phyloP scores from a whole-genome alignment of 306 rosid species.

The Amphicarpaea edgeworthii region DNA sequence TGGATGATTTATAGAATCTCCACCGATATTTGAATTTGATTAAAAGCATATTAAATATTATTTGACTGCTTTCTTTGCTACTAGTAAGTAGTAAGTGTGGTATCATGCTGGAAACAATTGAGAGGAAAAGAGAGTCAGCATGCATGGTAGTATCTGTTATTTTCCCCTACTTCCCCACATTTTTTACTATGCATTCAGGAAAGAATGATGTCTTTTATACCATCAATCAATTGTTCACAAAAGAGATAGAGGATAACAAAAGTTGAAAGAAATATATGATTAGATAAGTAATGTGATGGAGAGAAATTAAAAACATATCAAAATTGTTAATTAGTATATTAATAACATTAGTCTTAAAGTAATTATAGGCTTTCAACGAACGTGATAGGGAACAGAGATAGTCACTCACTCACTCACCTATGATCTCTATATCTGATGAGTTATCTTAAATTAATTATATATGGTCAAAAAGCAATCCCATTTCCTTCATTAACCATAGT shows the following conservation, averaged over 20 bases:
- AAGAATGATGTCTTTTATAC: not conserved
- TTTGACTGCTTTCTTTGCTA: slow-evolving; percentile 29
- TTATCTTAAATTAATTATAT: slow-evolving; percentile 19
- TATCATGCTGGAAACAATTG: slow-evolving; percentile 4
- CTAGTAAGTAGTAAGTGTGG: not conserved
- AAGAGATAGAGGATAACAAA: not conserved
- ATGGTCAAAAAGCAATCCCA: slow-evolving; percentile 48
- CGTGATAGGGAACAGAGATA: slow-evolving; percentile 38
- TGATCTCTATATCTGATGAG: slow-evolving; percentile 1
- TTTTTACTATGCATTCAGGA: slow-evolving; percentile 35
- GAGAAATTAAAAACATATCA: not conserved
- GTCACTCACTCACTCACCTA: too few species aligned
- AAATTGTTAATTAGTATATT: not conserved
- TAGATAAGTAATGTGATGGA: not conserved
- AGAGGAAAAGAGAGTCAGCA: slow-evolving; percentile 27
- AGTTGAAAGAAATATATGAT: not conserved
- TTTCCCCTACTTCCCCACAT: slow-evolving; percentile 35
- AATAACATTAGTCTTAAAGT: slow-evolving; percentile 8
- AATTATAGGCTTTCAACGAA: slow-evolving; percentile 35
- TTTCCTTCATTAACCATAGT: slow-evolving; percentile 40
- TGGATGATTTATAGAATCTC: slow-evolving; percentile 37
- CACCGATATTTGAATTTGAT: slow-evolving; percentile 38
- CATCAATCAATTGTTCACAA: not conserved
- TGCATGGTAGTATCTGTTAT: slow-evolving; percentile 38
- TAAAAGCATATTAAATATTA: slow-evolving; percentile 24